These are phyloP conservation scores for Acanthamoeba culbertsoni DNA, from an alignment of 208 protist species.

Conservation along the genomic window DNA sequence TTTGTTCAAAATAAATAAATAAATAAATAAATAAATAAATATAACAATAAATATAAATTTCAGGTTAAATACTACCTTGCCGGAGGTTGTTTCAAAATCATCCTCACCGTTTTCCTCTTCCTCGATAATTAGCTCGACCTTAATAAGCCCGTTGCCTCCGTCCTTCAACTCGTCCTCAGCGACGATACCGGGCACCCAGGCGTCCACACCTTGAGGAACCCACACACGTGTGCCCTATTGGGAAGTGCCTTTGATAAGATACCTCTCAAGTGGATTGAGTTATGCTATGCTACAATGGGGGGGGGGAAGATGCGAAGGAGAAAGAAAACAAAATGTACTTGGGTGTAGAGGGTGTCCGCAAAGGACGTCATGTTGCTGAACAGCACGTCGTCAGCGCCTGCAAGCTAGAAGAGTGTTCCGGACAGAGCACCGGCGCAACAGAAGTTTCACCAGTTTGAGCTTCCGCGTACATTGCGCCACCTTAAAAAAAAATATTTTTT, in stretches of 20 bases:
- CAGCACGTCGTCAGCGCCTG: too few species aligned
- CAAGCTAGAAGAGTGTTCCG: too few species aligned
- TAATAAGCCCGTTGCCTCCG: neutral
- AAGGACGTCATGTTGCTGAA: neutral
- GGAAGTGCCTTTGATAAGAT: neutral
- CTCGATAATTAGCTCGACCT: neutral
- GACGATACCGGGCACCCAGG: slow-evolving; percentile 7
- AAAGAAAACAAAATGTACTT: neutral
- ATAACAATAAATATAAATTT: neutral
- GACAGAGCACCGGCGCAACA: too few species aligned
- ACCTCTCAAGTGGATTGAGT: neutral
- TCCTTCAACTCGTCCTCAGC: neutral
- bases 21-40: neutral
- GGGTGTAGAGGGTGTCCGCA: neutral
- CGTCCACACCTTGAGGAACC: neutral
- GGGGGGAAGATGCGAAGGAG: neutral
- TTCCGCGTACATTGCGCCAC: too few species aligned
- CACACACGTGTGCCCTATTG: neutral
- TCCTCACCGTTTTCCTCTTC: neutral
- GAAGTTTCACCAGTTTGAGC: too few species aligned
- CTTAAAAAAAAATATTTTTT: too few species aligned
- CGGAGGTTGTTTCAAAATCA: neutral
- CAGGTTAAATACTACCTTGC: neutral
- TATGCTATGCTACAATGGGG: neutral
- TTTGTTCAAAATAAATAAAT: neutral